Base-by-base conservation (phyloP, 2,329 filamentous ascomycete genomes). In the Ophiosphaerella herpotricha region DNA sequence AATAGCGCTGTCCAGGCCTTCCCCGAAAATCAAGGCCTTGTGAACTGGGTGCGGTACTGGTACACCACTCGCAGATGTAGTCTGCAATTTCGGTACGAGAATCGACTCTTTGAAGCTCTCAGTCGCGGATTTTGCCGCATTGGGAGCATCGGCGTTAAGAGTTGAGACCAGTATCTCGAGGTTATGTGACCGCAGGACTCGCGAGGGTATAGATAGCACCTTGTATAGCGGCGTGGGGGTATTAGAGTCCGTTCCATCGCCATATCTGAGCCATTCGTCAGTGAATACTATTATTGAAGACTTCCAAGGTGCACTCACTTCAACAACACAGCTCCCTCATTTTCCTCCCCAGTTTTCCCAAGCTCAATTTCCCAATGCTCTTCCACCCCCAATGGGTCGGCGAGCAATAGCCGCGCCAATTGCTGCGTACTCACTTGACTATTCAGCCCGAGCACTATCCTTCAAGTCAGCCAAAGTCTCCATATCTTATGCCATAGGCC, bases 11-110 rank as follows among this genome's bases (percentile, higher is more conserved):
- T 83, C 76, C 2, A 96, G 75, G 0, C 90, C 91, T 41, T 89
- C 82, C 0, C 85, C 86, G 7, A 96, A 82, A 8, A 97, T 63
- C 13, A 97, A 74, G 1, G 87, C 85, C 67, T 87, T 89, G 68
- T 97, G 93, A 1, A 97, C 91, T 0, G 93, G 92, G 38, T 90
- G 91, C 6, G 85, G 84, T 36, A 94, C 80, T 13, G 85, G 82
- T 11, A 85, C 85, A 48, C 85, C 81, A 53, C 85, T 80, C 7
- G 86, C 85, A 13, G 83, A 84, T 52, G 80, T 80, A 12, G 87
- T 88, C 16, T 89, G 85, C 31, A 96, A 81, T 24, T 75, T 71
- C 4, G 91, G 91, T 14, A 90, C 87, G n/a, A 96, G 80, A 11
- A 92, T 77, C 0, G 84, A 79, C 54, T 92, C 87, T 51, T 82